A percentile compares a stretch with the other conserved stretches of the same genome.
Conservation (phyloP, 2,329 filamentous ascomycete species). For the Escovopsis sp. region DNA sequence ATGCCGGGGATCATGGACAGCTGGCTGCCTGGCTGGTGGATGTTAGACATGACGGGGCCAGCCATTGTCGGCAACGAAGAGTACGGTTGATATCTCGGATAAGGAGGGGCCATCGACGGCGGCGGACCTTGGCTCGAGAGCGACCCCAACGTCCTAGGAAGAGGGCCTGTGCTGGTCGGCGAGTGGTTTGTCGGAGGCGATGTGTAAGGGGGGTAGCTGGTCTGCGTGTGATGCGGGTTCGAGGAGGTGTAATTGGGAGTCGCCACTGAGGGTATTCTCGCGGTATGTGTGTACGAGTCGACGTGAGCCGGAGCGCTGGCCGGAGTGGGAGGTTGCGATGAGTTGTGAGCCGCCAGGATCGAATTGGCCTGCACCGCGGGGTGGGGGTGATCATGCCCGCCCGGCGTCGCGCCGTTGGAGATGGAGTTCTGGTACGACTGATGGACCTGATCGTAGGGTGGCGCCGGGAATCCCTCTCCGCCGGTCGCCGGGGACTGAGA, state of each 20-base stretch:
- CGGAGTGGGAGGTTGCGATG: slow-evolving; percentile 31
- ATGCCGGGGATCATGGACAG: slow-evolving; percentile 55
- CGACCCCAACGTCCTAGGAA: slow-evolving; percentile 24
- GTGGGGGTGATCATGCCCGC: slow-evolving; percentile 17
- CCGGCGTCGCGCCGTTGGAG: slow-evolving; percentile 30
- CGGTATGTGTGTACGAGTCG: slow-evolving; percentile 35
- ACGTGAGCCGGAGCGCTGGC: slow-evolving; percentile 40
- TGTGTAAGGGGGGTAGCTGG: slow-evolving; percentile 30
- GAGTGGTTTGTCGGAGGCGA: slow-evolving; percentile 28
- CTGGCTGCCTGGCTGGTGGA: slow-evolving; percentile 57
- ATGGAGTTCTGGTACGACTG: slow-evolving; percentile 49
- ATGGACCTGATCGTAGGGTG: slow-evolving; percentile 53
- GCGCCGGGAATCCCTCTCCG: slow-evolving; percentile 47
- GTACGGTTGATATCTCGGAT: slow-evolving; percentile 28
- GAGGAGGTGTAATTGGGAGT: slow-evolving; percentile 46
- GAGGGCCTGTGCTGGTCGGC: slow-evolving; percentile 26
- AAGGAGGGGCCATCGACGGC: slow-evolving; percentile 32
- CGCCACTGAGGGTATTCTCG: slow-evolving; percentile 36
- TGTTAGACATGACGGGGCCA: slow-evolving; percentile 62
- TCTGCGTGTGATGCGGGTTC: slow-evolving; percentile 28
- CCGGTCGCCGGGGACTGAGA: slow-evolving; percentile 35
- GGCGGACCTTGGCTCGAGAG: slow-evolving; percentile 10
- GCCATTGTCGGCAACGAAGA: slow-evolving; percentile 46
- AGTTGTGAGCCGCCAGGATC: slow-evolving; percentile 15
- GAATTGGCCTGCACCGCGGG: slow-evolving; percentile 13